Evolutionary conservation across 177 flowering plant genomes (phyloP), one percentile per base, ranked within the genome.

Genomic region (Vitis hybrid): DNA sequence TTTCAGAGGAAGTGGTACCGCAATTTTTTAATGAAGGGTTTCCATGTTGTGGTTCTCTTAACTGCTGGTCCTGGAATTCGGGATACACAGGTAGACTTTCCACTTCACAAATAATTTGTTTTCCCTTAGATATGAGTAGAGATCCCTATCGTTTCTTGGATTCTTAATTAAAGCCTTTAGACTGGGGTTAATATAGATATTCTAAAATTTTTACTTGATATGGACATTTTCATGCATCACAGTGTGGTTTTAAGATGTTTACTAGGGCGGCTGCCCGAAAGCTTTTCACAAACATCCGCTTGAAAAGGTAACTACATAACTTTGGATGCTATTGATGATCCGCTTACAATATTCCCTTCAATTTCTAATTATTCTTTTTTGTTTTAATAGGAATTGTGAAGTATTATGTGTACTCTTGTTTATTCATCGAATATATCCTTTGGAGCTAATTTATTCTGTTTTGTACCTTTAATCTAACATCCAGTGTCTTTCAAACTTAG

Each of bases 191-290:
- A 9, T 17, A 11, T 50, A 55, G 41, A 15, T 41, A 12, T 61
- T 17, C 24, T 41, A 61, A 21, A 48, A 27, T 2, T 17, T 30
- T 51, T 63, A 21, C 48, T 52, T 77, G 54, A 57, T 63, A 3
- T 54, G 49, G 48, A 48, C 17, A 30, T 24, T 27, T 78, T 41
- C 35, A 46, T 79, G 60, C 41, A 24, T 74, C 68, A 53, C 91
- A 95, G 97, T 95, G 98, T 83, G 99, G 99, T 63, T 93, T 93
- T 74, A 95, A 93, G 91, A 93, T 95, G 99, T 95, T 93, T 73
- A 90, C 98, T 10, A 88, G 97, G 76, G 90, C 97, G 76, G 98
- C 98, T 63, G 98, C 92, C 9, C 79, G 88, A 79, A 92, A 88
- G 81, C 95, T 93, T 75, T 95, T 95, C 79, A 78, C 90, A 52